Conservation (phyloP, 140 eudicot genomes). For the Ambrosia hybrid region DNA sequence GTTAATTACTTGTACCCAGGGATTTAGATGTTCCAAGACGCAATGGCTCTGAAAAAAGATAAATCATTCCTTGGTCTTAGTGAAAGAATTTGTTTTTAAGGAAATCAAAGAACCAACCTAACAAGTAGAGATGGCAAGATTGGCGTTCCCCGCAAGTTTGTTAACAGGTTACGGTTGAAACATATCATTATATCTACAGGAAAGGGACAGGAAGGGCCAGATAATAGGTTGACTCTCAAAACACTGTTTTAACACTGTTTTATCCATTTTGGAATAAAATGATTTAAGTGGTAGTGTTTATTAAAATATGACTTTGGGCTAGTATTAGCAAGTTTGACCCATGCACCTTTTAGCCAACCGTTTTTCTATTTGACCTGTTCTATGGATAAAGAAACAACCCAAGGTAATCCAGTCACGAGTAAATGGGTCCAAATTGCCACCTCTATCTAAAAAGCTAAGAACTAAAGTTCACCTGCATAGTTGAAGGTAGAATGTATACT, state of each 20-base stretch:
- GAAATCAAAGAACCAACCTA: background rate
- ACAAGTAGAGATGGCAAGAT: constrained; percentile 17
- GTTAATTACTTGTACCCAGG: constrained; percentile 1
- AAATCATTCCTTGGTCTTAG: background rate
- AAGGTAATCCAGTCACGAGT: background rate
- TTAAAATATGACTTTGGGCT: background rate
- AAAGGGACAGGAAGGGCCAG: too few species aligned
- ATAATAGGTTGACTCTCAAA: background rate
- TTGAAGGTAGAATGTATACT: constrained; percentile 15
- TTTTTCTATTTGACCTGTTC: background rate
- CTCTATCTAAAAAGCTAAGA: constrained; percentile 9
- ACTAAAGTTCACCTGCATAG: constrained; percentile 31
- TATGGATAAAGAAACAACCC: background rate
- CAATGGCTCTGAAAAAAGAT: background rate
- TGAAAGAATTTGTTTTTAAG: constrained; percentile 3
- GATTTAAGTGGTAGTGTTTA: background rate
- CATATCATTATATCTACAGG: background rate
- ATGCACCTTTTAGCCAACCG: background rate
- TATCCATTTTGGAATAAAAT: too few species aligned
- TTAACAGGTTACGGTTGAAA: background rate
- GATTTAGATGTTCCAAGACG: constrained; percentile 19
- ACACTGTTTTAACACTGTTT: background rate
- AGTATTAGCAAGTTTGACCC: background rate
- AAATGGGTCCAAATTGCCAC: constrained; percentile 3
- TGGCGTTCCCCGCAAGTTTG: background rate